A percentile compares a stretch with the other conserved stretches of the same genome.
phyloP scores from a whole-genome alignment of 805 yeast species.

The Cyberlindnera lachancei region DNA sequence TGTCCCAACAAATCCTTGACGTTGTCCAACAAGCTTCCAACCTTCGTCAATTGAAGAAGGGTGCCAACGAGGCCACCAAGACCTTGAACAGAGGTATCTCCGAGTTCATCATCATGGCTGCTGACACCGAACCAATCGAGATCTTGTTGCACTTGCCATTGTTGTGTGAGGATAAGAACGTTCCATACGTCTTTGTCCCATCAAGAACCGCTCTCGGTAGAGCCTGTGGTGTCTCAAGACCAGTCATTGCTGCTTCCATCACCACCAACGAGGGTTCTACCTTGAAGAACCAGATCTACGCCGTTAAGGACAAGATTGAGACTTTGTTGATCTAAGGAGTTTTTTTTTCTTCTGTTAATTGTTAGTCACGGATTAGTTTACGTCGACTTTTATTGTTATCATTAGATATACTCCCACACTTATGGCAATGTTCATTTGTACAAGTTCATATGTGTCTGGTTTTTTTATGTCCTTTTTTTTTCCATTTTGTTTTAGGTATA shows the following conservation, averaged over 20 bases:
- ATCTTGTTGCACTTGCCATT: conserved; percentile 95
- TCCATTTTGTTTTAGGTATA: too few species aligned
- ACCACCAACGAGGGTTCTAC: conserved; percentile 98
- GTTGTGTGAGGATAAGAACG: conserved; percentile 98
- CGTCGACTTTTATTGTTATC: background rate
- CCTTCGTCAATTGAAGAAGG: conserved; percentile 97
- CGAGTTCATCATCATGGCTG: conserved; percentile 99
- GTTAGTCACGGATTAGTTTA: conserved; percentile 6
- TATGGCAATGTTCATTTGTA: too few species aligned
- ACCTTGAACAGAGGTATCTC: conserved; percentile 99
- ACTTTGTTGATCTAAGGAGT: conserved; percentile 79
- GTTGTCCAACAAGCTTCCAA: conserved; percentile 97
- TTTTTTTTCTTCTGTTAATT: too few species aligned
- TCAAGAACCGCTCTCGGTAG: conserved; percentile 98
- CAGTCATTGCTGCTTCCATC: conserved; percentile 97
- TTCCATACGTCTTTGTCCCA: conserved; percentile 97
- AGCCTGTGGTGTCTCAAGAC: conserved; percentile 99
- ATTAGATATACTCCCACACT: background rate
- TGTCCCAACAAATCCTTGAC: conserved; percentile 94
- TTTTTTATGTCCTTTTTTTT: too few species aligned
- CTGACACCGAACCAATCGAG: conserved; percentile 99
- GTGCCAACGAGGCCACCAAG: conserved; percentile 99
- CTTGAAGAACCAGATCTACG: conserved; percentile 93
- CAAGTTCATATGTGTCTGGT: too few species aligned
- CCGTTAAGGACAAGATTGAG: conserved; percentile 98